Evolutionary conservation across 345 rosid genomes (phyloP), one percentile per base, ranked within the genome.

Genomic region (Syzygium aqueum): DNA sequence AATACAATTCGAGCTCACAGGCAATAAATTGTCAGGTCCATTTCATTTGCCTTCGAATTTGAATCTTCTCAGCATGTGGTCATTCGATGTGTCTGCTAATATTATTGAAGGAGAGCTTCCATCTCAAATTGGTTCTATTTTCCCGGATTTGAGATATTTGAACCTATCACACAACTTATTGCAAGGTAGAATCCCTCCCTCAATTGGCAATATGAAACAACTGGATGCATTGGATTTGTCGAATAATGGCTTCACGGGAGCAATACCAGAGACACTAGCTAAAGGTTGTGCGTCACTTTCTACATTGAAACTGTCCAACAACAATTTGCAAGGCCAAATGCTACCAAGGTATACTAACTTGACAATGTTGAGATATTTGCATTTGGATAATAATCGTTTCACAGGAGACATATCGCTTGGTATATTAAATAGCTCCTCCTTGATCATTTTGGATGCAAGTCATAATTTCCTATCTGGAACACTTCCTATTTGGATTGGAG

Each of bases 291-390:
- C 59, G 5, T 11, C 49, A 13, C 2, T 40, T 30, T 2, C 0
- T 13, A 0, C 8, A 12, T 63, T 91, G 1, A 84, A 6, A 17
- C 27, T 91, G 25, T 90, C 65, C 17, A 0, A 25, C 0, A 86
- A 77, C 16, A 77, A 77, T 27, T 73, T 86, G 85, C 16, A 77
- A 30, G 61, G 61, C 11, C 27, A 56, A 23, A 56, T 56, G 61
- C 61, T 56, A 23, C 13, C 61, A 0, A 56, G 12, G 84, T 8
- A 43, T 50, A 21, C 28, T 80, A 43, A 22, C 25, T 22, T 50
- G 51, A 19, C 0, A 1, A 3, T 4, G 3, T 43, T 80, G 49
- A 0, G 0, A 43, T 1, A 0, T 27, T 37, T 80, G 46, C 3
- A 43, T 23, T 3, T 80, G 0, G 37, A 63, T 6, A 63, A 7